These are phyloP conservation scores for Claviceps africana DNA, from an alignment of 2,329 filamentous ascomycete species.

Conservation along the genomic window DNA sequence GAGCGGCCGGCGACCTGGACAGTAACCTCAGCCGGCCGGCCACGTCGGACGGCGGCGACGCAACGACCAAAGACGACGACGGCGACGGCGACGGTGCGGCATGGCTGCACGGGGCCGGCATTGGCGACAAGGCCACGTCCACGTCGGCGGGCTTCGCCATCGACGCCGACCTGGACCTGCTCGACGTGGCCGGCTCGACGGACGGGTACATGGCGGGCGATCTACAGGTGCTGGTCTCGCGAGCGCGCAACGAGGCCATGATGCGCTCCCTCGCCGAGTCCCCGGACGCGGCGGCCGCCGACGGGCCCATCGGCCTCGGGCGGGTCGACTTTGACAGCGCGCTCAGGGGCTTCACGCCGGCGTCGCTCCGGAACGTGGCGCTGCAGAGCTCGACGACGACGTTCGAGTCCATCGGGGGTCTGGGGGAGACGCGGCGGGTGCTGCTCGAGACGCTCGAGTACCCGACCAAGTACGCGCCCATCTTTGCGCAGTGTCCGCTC, in stretches of 20 bases:
- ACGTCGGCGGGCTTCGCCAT: constrained; percentile 53
- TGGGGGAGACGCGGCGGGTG: constrained; percentile 75
- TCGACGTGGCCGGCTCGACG: constrained; percentile 84
- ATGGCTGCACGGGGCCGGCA: constrained; percentile 63
- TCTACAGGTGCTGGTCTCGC: constrained; percentile 67
- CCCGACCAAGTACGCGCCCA: constrained; percentile 93
- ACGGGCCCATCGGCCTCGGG: constrained; percentile 46
- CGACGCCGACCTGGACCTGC: constrained; percentile 67
- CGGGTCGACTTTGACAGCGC: constrained; percentile 71
- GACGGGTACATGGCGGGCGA: constrained; percentile 98
- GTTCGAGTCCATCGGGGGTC: constrained; percentile 81
- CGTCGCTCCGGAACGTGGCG: constrained; percentile 85
- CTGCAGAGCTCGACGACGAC: constrained; percentile 86
- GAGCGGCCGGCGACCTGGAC: constrained; percentile 22
- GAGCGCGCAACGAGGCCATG: constrained; percentile 82
- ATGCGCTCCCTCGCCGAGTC: constrained; percentile 57
- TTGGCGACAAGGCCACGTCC: constrained; percentile 21
- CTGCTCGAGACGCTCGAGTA: constrained; percentile 92
- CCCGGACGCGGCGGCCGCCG: constrained; percentile 29
- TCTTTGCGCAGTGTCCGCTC: constrained; percentile 89
- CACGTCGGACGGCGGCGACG: constrained; percentile 35
- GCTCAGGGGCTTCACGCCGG: constrained; percentile 83
- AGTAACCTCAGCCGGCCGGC: constrained; percentile 38
- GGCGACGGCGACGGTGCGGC: too few species aligned
- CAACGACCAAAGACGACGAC: constrained; percentile 29